Percentiles rank a stretch among this genome's conserved stretches.
Conservation (phyloP, 2,329 filamentous ascomycete species). For the Metarhizium sp. region DNA sequence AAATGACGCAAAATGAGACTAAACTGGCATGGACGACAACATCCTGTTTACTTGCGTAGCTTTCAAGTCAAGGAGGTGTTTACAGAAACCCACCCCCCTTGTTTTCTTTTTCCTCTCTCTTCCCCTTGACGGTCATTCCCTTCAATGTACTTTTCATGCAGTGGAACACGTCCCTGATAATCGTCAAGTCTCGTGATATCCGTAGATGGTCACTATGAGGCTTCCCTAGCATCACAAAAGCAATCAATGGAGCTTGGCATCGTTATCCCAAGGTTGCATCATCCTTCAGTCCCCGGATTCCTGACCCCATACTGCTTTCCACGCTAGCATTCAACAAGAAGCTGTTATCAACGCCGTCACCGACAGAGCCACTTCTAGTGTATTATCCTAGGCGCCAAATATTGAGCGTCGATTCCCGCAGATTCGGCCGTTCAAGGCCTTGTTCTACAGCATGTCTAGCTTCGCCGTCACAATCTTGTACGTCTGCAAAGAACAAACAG, state of each 20-base stretch:
- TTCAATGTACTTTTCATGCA: neutral
- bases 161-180: neutral
- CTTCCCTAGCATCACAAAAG: neutral
- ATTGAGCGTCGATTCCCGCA: neutral
- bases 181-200: neutral
- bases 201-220: neutral
- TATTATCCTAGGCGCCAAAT: neutral
- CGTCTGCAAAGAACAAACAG: neutral
- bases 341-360: neutral
- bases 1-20: too few relatives aligned
- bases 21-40: too few relatives aligned
- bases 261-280: neutral
- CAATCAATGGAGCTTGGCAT: neutral
- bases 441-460: neutral
- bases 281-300: neutral
- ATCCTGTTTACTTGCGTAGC: neutral
- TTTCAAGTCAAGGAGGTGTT: neutral
- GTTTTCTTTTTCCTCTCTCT: too few relatives aligned
- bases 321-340: slow-evolving; percentile 1
- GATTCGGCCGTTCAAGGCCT: neutral
- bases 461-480: neutral
- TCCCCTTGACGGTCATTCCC: neutral
- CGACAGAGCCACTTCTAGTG: neutral
- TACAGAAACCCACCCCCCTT: neutral
- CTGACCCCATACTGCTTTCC: neutral